phyloP scores from a whole-genome alignment of 176 grass and related monocot species.

The Elymus sibiricus region DNA sequence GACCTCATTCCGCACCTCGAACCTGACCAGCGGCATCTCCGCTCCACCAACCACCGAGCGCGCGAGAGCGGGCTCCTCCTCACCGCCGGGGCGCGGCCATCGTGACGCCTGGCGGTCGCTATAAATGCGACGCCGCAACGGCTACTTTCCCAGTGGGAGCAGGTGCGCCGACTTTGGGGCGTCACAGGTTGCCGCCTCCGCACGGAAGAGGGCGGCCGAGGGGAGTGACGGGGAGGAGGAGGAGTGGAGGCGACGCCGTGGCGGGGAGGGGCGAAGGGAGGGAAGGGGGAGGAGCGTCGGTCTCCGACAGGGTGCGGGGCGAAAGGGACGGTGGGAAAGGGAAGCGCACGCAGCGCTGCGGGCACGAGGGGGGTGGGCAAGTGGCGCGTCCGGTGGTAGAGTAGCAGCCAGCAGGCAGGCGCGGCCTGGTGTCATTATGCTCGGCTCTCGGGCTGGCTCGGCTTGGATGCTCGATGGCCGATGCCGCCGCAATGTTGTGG shows the following conservation, averaged over 20 bases:
- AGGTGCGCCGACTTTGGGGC: constrained; percentile 25
- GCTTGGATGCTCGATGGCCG: not conserved
- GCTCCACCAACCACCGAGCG: not conserved
- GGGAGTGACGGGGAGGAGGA: not conserved
- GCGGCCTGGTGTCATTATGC: not conserved
- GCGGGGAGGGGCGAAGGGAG: not conserved
- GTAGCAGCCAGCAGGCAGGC: not conserved
- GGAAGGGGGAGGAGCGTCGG: constrained; percentile 22
- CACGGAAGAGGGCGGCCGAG: constrained; percentile 41
- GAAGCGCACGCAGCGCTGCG: constrained; percentile 5
- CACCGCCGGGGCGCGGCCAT: constrained; percentile 15
- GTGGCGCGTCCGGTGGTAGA: not conserved
- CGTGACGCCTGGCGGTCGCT: not conserved
- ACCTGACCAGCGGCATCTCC: constrained; percentile 85
- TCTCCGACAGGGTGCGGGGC: constrained; percentile 53
- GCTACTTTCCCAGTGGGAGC: constrained; percentile 31
- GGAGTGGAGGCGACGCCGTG: too few species aligned
- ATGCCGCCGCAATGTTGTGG: not conserved
- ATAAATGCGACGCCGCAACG: constrained; percentile 33
- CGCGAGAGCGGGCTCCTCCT: not conserved
- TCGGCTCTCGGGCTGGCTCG: too few species aligned
- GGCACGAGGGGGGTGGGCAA: constrained; percentile 14
- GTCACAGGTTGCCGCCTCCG: constrained; percentile 50
- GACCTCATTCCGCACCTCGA: constrained; percentile 92
- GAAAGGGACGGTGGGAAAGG: constrained; percentile 37